phyloP scores from a whole-genome alignment of 1,284 basidiomycete genomes.

The Ganoderma sinense region DNA sequence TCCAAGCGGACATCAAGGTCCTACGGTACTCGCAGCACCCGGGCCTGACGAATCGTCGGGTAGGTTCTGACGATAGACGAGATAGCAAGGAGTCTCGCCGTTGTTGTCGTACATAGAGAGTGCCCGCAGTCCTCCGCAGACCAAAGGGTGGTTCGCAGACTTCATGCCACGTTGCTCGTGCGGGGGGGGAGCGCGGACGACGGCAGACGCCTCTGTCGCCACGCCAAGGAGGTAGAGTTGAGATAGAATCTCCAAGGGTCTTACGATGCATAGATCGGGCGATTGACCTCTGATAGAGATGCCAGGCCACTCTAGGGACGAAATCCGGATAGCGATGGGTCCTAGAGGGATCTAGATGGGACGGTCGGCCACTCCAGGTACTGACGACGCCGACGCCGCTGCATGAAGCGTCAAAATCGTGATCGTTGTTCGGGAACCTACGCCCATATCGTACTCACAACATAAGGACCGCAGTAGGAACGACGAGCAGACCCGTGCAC shows the following conservation, averaged over 20 bases:
- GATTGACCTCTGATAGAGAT: slow-evolving; percentile 2
- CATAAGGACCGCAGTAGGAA: slow-evolving; percentile 1
- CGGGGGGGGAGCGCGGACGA: not conserved
- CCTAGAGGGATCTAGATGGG: slow-evolving; percentile 6
- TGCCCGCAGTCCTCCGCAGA: not conserved
- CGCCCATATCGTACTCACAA: not conserved
- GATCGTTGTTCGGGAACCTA: not conserved
- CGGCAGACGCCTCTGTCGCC: not conserved
- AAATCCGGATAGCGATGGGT: not conserved
- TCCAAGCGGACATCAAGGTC: not conserved
- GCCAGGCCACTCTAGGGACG: slow-evolving; percentile 2
- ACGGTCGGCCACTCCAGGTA: not conserved
- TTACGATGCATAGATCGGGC: not conserved
- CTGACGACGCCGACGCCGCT: slow-evolving; percentile 5
- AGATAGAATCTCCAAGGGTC: not conserved
- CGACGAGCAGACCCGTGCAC: not conserved
- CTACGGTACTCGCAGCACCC: not conserved
- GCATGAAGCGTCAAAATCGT: not conserved
- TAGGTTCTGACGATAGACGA: not conserved
- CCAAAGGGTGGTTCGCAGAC: not conserved
- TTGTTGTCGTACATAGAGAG: not conserved
- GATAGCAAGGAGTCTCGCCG: not conserved
- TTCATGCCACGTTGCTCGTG: not conserved
- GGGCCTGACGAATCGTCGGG: too few relatives aligned
- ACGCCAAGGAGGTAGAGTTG: not conserved